Percentiles rank a stretch among this genome's conserved stretches.
phyloP scores from a whole-genome alignment of 2,329 filamentous ascomycete species.

The Cordyceps pruinosa region DNA sequence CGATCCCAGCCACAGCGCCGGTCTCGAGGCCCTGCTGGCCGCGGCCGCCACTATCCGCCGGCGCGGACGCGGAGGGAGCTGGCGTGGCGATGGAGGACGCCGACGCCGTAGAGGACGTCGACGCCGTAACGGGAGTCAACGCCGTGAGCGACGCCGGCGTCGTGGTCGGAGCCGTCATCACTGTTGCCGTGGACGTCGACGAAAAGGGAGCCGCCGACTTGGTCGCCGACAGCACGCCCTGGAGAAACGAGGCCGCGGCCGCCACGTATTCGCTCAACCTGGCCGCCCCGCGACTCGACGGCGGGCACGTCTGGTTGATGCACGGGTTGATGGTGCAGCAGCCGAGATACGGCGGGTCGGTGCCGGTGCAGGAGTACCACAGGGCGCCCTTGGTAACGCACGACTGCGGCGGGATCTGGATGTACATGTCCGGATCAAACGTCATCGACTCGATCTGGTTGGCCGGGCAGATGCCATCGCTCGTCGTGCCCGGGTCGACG shows the following conservation, averaged over 20 bases:
- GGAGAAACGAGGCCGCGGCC: not conserved
- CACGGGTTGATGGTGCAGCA: conserved; percentile 28
- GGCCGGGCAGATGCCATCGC: conserved; percentile 27
- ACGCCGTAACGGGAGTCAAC: not conserved
- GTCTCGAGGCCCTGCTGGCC: conserved; percentile 3
- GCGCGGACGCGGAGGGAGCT: not conserved
- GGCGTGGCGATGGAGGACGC: not conserved
- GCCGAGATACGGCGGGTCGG: conserved; percentile 29
- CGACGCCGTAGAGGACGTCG: not conserved
- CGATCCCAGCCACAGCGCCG: conserved; percentile 18
- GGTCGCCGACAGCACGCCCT: not conserved
- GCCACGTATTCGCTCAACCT: conserved; percentile 19
- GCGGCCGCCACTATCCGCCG: not conserved
- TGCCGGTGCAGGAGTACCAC: conserved; percentile 30
- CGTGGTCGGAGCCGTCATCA: not conserved
- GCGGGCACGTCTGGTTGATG: conserved; percentile 19
- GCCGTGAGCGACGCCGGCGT: not conserved
- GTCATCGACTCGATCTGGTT: conserved; percentile 21
- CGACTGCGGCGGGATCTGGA: conserved; percentile 24
- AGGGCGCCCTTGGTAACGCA: conserved; percentile 21
- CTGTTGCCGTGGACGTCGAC: not conserved
- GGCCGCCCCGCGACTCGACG: conserved; percentile 18
- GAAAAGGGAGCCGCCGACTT: not conserved
- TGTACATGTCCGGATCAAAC: conserved; percentile 22
- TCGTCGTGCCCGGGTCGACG: conserved; percentile 26